phyloP scores from a whole-genome alignment of 2,329 filamentous ascomycete genomes.

The Scedosporium aurantiacum region DNA sequence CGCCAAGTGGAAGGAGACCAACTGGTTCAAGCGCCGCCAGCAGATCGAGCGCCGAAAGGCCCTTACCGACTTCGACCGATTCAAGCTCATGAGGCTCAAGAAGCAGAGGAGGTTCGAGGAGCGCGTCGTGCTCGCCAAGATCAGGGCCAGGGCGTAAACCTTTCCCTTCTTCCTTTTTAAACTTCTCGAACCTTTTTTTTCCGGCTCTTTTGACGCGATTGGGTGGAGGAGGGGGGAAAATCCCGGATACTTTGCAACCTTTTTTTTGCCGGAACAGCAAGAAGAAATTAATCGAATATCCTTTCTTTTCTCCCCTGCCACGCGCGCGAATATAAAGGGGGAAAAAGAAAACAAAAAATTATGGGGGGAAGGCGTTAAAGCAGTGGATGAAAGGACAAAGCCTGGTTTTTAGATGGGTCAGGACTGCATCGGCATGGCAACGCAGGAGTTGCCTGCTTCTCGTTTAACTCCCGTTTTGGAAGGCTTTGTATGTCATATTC shows the following conservation, averaged over 20 bases:
- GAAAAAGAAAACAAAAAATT: too few species aligned
- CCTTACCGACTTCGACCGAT: slow-evolving; percentile 97
- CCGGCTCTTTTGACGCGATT: slow-evolving; percentile 8
- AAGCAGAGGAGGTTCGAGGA: slow-evolving; percentile 99
- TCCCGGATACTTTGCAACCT: slow-evolving; percentile 5
- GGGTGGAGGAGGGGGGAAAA: slow-evolving; percentile 1
- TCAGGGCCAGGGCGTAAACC: slow-evolving; percentile 68
- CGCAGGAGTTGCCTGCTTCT: slow-evolving; percentile 41
- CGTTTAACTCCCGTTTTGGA: slow-evolving; percentile 43
- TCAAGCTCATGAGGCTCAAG: slow-evolving; percentile 99
- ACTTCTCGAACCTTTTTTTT: not conserved
- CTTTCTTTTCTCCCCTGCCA: slow-evolving; percentile 13
- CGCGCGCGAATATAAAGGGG: slow-evolving; percentile 22
- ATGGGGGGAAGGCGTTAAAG: not conserved
- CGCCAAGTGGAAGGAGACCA: slow-evolving; percentile 80
- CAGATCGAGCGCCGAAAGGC: slow-evolving; percentile 77
- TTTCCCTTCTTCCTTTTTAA: slow-evolving; percentile 12
- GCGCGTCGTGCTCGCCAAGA: slow-evolving; percentile 89
- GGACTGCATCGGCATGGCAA: slow-evolving; percentile 36
- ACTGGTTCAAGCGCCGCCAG: slow-evolving; percentile 88
- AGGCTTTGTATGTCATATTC: slow-evolving; percentile 54
- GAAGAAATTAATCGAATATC: slow-evolving; percentile 7
- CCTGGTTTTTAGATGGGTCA: slow-evolving; percentile 13
- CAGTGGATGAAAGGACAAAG: slow-evolving; percentile 2
- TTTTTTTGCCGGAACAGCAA: slow-evolving; percentile 10